Evolutionary conservation across 257 asterid genomes (phyloP).

Genomic region (Rauvolfia tetraphylla): DNA sequence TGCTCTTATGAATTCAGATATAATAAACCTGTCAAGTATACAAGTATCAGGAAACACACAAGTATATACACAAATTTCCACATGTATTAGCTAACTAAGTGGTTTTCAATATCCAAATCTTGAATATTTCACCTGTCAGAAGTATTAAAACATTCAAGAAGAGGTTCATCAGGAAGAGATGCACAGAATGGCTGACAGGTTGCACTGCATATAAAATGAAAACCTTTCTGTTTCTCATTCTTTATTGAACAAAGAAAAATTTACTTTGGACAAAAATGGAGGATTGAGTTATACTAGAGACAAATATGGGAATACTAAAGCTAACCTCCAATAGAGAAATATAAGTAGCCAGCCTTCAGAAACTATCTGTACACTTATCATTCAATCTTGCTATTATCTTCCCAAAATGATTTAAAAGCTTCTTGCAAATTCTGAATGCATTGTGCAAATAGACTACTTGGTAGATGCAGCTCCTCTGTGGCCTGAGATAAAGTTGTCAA

Average conservation of each 20-base stretch:
- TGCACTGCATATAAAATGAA: constrained; percentile 55
- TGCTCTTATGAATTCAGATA: neutral
- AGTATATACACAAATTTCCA: neutral
- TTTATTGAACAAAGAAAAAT: neutral
- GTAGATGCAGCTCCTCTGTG: constrained; percentile 97
- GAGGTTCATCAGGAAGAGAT: constrained; percentile 81
- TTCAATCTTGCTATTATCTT: neutral
- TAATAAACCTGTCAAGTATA: neutral
- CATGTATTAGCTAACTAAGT: neutral
- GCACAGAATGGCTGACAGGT: constrained; percentile 82
- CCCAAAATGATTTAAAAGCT: neutral
- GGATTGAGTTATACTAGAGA: constrained; percentile 10
- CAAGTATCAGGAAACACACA: neutral
- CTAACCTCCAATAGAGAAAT: constrained; percentile 82
- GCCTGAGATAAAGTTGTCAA: constrained; percentile 96
- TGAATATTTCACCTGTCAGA: constrained; percentile 44
- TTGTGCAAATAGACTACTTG: constrained; percentile 44
- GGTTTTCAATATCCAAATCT: constrained; percentile 42
- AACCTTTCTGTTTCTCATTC: neutral
- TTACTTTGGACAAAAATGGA: neutral
- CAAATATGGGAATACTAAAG: constrained; percentile 4
- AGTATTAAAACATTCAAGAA: constrained; percentile 73
- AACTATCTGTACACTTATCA: constrained; percentile 56
- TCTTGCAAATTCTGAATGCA: neutral
- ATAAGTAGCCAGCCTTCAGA: constrained; percentile 82